Conservation (phyloP, 2,329 filamentous ascomycete genomes). For the Nannizziopsis arthrosporioides region DNA sequence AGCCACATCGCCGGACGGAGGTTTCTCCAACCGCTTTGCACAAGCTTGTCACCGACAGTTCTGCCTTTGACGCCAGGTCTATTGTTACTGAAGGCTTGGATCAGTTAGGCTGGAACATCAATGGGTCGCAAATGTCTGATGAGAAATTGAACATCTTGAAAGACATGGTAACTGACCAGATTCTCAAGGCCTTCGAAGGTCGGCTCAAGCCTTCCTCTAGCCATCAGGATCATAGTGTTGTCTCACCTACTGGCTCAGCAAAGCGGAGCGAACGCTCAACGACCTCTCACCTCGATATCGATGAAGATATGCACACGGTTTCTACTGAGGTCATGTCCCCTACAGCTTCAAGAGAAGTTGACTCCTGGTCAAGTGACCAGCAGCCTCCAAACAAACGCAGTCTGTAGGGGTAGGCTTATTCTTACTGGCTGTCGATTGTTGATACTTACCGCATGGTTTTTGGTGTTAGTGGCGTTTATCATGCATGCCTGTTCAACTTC, state of each 20-base stretch:
- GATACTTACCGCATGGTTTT: background rate
- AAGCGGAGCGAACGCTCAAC: constrained; percentile 17
- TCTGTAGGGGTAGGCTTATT: background rate
- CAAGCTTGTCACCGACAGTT: constrained; percentile 22
- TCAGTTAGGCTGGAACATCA: constrained; percentile 27
- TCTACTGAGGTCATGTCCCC: constrained; percentile 15
- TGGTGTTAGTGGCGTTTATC: constrained; percentile 7
- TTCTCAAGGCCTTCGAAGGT: constrained; percentile 29
- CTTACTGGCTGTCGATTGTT: background rate
- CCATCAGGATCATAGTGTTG: constrained; percentile 22
- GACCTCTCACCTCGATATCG: background rate
- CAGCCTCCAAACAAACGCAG: background rate
- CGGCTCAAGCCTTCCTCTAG: constrained; percentile 27
- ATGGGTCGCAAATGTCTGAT: constrained; percentile 27
- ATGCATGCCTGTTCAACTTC: constrained; percentile 5
- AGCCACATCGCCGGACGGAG: constrained; percentile 25
- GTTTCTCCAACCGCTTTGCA: constrained; percentile 21
- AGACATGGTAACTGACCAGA: constrained; percentile 28
- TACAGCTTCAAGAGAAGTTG: constrained; percentile 3
- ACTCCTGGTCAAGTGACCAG: background rate
- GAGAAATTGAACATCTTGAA: constrained; percentile 29
- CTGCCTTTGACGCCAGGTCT: constrained; percentile 26
- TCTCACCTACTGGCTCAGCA: constrained; percentile 26
- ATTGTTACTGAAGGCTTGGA: constrained; percentile 24
- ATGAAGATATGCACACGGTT: constrained; percentile 13